These are phyloP conservation scores for Castanospermum australe DNA, from an alignment of 306 rosid genomes.

Conservation along the genomic window DNA sequence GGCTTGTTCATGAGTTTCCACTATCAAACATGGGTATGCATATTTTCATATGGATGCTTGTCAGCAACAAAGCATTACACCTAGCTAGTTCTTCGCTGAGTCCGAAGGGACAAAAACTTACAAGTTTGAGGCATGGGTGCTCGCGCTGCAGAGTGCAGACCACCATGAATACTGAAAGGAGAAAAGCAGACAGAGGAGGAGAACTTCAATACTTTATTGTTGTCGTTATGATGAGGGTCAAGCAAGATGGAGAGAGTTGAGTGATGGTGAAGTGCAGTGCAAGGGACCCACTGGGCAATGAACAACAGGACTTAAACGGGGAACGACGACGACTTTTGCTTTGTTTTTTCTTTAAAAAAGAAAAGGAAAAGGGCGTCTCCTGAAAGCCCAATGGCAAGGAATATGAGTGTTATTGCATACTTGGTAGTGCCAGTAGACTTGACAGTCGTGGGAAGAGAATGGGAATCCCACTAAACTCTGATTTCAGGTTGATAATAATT, in stretches of 20 bases:
- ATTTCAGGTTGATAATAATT: background rate
- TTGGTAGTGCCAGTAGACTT: background rate
- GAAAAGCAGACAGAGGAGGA: constrained; percentile 21
- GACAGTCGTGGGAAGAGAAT: constrained; percentile 40
- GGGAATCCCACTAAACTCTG: constrained; percentile 48
- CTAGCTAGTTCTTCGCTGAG: background rate
- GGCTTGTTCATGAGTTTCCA: background rate
- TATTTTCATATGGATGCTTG: background rate
- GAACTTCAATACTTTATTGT: background rate
- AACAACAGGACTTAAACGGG: background rate
- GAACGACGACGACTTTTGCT: background rate
- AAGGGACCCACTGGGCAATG: constrained; percentile 52
- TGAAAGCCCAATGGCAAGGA: constrained; percentile 28
- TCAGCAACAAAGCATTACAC: background rate
- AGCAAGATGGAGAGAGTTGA: constrained; percentile 29
- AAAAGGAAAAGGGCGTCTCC: background rate
- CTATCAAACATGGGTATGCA: background rate
- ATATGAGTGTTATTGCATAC: constrained; percentile 28
- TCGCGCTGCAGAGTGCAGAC: background rate
- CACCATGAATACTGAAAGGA: constrained; percentile 17
- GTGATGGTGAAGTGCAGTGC: constrained; percentile 24
- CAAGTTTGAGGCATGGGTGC: constrained; percentile 3
- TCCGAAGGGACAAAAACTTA: constrained; percentile 10
- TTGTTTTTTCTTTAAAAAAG: background rate
- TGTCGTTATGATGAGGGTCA: constrained; percentile 5